Evolutionary conservation across 1,139 yeast genomes (phyloP).

Genomic region (Taphrina communis): DNA sequence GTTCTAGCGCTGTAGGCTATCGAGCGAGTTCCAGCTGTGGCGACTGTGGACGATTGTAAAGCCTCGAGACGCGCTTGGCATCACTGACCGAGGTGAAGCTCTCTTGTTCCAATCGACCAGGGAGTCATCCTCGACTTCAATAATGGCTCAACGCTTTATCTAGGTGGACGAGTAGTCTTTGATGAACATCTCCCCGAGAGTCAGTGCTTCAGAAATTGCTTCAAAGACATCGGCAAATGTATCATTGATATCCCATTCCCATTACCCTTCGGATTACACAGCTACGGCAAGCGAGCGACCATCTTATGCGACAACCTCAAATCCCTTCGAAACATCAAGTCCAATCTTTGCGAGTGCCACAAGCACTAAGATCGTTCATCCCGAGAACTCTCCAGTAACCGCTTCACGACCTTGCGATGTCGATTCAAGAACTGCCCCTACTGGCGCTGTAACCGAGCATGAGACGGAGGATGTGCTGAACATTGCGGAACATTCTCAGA

Average conservation of each 20-base stretch:
- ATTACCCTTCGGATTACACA: not conserved
- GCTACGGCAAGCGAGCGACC: constrained; percentile 4
- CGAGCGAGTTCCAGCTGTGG: too few species aligned
- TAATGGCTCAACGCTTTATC: not conserved
- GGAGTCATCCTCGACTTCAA: not conserved
- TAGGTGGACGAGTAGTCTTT: not conserved
- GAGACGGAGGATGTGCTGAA: constrained; percentile 55
- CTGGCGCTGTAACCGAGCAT: not conserved
- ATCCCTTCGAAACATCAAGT: not conserved
- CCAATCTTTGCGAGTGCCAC: constrained; percentile 5
- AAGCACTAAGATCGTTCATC: not conserved
- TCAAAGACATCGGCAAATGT: not conserved
- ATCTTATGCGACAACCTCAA: constrained; percentile 2
- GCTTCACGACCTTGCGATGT: not conserved
- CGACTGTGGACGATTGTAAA: too few species aligned
- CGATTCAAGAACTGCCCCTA: not conserved
- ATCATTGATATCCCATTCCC: not conserved
- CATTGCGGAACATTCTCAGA: constrained; percentile 82
- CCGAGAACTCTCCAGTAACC: not conserved
- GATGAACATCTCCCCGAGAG: constrained; percentile 8
- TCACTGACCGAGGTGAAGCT: not conserved
- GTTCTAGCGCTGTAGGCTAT: not conserved
- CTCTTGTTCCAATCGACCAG: constrained; percentile 1
- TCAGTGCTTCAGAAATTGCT: constrained; percentile 2
- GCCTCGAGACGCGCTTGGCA: too few species aligned